Base-by-base conservation (phyloP, 2,329 filamentous ascomycete genomes). In the Xylaria sp. region DNA sequence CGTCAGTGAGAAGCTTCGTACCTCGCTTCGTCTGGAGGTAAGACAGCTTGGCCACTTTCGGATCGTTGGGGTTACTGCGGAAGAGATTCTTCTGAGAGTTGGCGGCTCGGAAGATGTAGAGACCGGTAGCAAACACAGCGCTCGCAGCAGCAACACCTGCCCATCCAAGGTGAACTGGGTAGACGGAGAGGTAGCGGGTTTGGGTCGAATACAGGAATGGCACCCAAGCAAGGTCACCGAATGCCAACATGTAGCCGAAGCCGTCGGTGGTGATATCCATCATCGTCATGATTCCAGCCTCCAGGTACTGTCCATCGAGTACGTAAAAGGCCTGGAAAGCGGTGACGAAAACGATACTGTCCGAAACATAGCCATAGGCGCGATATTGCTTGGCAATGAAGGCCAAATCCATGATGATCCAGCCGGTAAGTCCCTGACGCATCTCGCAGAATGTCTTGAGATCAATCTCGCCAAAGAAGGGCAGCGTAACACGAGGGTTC, bases 11-110 rank as follows among this genome's bases (percentile, higher is more conserved):
- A 25, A 98, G 88, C 75, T 91, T 92, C 66, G 92, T 94, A 61
- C 95, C 95, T 7, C 89, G 86, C 77, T 90, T 90, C 7, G 95
- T 98, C 82, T 96, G 86, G 69, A 98, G 94, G 81, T 92, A 97
- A 78, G 92, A 89, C 73, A 98, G 88, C 77, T 97, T 91, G 57
- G 89, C 87, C 63, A 98, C 89, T 39, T 86, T 86, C 0, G 94
- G 92, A 78, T 97, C 93, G 82, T 97, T 85, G 34, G 94, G 94
- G 80, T 98, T 89, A 44, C 89, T 97, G 68, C 96, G 90, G 89
- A 98, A 98, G 28, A 88, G 87, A 82, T 98, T 97, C 89, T 98
- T 98, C 83, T 98, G 91, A 80, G 90, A 94, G 86, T 98, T 98
- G 78, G 93, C 89, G 20, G 91, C 87, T 69, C 95, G 94, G 90